Evolutionary conservation across 2,329 filamentous ascomycete genomes (phyloP).

Genomic region (Hortaea werneckii): DNA sequence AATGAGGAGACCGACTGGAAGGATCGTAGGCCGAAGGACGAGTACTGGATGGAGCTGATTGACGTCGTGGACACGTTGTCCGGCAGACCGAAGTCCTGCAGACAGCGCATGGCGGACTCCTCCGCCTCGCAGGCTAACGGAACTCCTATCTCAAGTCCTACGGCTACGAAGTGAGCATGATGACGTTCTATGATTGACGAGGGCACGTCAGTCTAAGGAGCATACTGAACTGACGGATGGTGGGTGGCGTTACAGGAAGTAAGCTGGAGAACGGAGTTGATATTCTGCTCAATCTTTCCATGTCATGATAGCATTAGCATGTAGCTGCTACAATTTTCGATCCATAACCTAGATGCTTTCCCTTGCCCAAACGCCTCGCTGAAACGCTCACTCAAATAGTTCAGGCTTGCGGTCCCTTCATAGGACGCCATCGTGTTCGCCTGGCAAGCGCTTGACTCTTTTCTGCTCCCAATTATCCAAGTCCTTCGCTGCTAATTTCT

Average conservation of each 20-base stretch:
- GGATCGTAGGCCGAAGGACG: slow-evolving; percentile 70
- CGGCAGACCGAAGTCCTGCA: slow-evolving; percentile 44
- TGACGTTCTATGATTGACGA: not conserved
- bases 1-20: slow-evolving; percentile 84
- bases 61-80: slow-evolving; percentile 75
- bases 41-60: slow-evolving; percentile 78
- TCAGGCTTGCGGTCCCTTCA: slow-evolving; percentile 27
- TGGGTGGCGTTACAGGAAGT: not conserved
- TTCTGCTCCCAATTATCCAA: slow-evolving; percentile 96
- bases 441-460: slow-evolving; percentile 76
- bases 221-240: not conserved
- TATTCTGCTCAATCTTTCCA: not conserved
- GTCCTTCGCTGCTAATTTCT: slow-evolving; percentile 79
- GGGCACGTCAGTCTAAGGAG: too few species aligned
- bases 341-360: too few species aligned
- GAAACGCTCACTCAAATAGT: not conserved
- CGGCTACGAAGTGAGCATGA: not conserved
- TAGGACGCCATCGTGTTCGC: slow-evolving; percentile 78
- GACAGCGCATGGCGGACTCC: slow-evolving; percentile 3
- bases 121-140: slow-evolving; percentile 8
- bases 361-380: not conserved
- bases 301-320: not conserved
- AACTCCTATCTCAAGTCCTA: not conserved
- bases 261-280: not conserved
- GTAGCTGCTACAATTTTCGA: too few species aligned